Percentiles rank a stretch among this genome's conserved stretches.
These are phyloP conservation scores for Candida pseudoglaebosa DNA, from an alignment of 805 yeast species.

Conservation along the genomic window DNA sequence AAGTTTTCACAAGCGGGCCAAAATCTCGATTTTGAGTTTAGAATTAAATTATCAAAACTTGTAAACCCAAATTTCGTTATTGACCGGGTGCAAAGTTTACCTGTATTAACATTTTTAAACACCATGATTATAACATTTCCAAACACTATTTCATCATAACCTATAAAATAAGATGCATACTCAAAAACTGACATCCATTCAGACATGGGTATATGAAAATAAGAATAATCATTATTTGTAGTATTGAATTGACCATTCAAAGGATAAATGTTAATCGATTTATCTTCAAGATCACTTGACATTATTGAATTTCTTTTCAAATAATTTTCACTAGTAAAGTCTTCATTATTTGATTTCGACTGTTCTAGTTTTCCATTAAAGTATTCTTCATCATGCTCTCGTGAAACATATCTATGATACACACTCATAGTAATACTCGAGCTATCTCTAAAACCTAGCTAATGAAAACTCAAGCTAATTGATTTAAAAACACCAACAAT, in stretches of 20 bases:
- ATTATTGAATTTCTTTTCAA: background rate
- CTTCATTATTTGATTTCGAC: background rate
- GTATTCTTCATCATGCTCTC: conserved; percentile 27
- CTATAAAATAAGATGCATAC: conserved; percentile 50
- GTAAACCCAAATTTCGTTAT: conserved; percentile 66
- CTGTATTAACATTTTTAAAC: conserved; percentile 44
- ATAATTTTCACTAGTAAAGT: conserved; percentile 1
- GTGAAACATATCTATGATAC: conserved; percentile 36
- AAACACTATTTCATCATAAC: conserved; percentile 49
- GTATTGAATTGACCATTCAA: conserved; percentile 23
- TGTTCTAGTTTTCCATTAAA: conserved; percentile 7
- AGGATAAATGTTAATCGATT: conserved; percentile 16
- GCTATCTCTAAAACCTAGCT: no score
- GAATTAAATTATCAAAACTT: conserved; percentile 52
- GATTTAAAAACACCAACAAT: no score
- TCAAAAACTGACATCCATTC: conserved; percentile 42
- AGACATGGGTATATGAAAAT: conserved; percentile 9
- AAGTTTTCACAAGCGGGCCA: conserved; percentile 78
- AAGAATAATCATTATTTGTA: conserved; percentile 8
- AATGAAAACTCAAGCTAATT: no score
- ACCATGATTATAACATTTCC: conserved; percentile 47
- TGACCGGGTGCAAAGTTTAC: conserved; percentile 49
- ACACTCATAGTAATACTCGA: conserved; percentile 36
- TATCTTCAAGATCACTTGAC: background rate
- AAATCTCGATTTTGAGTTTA: conserved; percentile 59